A percentile compares a stretch with the other conserved stretches of the same genome.
These are phyloP conservation scores for Pyrus betulifolia DNA, from an alignment of 306 rosid genomes.

Conservation along the genomic window DNA sequence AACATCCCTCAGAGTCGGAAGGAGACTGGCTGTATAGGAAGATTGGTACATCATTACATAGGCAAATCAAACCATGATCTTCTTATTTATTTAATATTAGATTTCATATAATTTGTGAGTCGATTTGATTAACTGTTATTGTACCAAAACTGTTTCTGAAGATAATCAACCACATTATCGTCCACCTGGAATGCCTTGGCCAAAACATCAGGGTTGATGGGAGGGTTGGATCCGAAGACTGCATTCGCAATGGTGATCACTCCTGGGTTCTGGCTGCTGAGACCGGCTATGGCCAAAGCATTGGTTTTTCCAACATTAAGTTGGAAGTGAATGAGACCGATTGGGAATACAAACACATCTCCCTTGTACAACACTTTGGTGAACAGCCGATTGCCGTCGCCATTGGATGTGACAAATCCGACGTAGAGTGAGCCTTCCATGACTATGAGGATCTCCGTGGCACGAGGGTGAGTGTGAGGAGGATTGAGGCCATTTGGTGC, in stretches of 20 bases:
- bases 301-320: background rate
- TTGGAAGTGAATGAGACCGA: background rate
- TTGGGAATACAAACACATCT: background rate
- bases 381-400: background rate
- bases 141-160: constrained; percentile 6
- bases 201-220: constrained; percentile 1
- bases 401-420: constrained; percentile 4
- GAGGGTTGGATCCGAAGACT: too few relatives aligned
- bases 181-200: constrained; percentile 6
- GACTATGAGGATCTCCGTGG: background rate
- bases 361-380: background rate
- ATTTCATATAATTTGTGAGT: background rate
- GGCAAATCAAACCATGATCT: background rate
- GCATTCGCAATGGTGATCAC: constrained; percentile 1
- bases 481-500: constrained; percentile 2
- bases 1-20: too few relatives aligned
- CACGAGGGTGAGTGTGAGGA: constrained; percentile 8
- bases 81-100: background rate
- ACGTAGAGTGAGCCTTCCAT: constrained; percentile 1
- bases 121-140: background rate
- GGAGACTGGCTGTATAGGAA: too few relatives aligned
- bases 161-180: background rate
- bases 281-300: background rate
- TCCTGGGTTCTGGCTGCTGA: background rate
- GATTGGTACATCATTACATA: background rate